phyloP scores from a whole-genome alignment of 208 protist species.

The Herpetomonas muscarum region DNA sequence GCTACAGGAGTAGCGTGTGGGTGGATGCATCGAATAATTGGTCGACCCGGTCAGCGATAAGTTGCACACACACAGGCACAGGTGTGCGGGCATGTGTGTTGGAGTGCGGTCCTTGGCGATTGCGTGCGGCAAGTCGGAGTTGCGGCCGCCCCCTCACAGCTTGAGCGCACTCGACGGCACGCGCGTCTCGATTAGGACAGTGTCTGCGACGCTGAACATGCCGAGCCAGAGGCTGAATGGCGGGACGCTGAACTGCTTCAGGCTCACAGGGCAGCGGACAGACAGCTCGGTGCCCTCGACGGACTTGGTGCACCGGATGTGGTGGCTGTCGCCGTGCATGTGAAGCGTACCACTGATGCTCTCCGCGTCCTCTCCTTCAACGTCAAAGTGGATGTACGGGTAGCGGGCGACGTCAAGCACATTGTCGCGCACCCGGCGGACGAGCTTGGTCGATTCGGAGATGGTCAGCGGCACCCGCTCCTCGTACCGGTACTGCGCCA shows the following conservation, averaged over 20 bases:
- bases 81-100: neutral
- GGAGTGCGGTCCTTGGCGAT: neutral
- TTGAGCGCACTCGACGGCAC: conserved; percentile 54
- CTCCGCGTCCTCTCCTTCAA: conserved; percentile 29
- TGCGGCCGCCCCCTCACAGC: conserved; percentile 14
- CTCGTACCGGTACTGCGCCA: conserved; percentile 2
- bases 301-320: conserved; percentile 54
- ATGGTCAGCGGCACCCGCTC: conserved; percentile 58
- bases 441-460: conserved; percentile 58
- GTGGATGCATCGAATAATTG: too few species aligned
- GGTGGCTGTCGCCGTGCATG: conserved; percentile 53
- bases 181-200: conserved; percentile 78
- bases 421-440: conserved; percentile 34
- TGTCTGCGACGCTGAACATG: conserved; percentile 63
- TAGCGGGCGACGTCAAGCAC: conserved; percentile 61
- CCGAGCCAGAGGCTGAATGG: conserved; percentile 59
- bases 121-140: neutral
- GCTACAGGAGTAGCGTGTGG: too few species aligned
- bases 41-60: too few species aligned
- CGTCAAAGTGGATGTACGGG: conserved; percentile 65
- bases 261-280: conserved; percentile 71
- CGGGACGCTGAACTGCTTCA: conserved; percentile 52
- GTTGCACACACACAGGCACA: too few species aligned
- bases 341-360: conserved; percentile 45
- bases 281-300: conserved; percentile 72